A percentile compares a stretch with the other conserved stretches of the same genome.
Evolutionary conservation across 306 rosid genomes (phyloP).

Genomic region (Corylus americana): DNA sequence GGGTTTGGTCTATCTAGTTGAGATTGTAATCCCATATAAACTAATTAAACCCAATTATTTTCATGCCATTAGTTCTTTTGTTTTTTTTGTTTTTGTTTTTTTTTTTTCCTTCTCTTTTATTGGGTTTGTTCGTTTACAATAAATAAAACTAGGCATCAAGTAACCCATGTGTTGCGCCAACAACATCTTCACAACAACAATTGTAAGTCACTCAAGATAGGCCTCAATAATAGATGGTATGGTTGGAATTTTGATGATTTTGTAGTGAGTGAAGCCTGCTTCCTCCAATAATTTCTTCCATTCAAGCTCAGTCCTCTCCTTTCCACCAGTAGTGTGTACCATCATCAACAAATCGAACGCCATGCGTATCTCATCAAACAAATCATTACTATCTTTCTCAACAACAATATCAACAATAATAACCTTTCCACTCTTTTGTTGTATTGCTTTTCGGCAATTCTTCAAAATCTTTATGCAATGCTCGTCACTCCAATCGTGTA

Average conservation of each 20-base stretch:
- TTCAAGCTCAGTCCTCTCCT: constrained; percentile 55
- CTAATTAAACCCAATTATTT: too few relatives aligned
- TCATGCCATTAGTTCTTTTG: too few relatives aligned
- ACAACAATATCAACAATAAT: constrained; percentile 25
- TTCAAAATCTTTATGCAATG: not conserved
- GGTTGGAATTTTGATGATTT: constrained; percentile 53
- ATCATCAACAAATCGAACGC: constrained; percentile 57
- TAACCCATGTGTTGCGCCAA: too few relatives aligned
- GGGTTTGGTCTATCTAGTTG: too few relatives aligned
- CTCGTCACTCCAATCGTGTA: not conserved
- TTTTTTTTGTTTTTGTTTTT: too few relatives aligned
- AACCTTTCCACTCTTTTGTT: not conserved
- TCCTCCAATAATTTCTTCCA: constrained; percentile 51
- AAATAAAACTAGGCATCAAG: too few relatives aligned
- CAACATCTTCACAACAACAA: not conserved
- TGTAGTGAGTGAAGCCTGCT: constrained; percentile 57
- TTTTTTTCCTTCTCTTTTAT: too few relatives aligned
- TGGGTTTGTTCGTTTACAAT: too few relatives aligned
- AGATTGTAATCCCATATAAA: too few relatives aligned
- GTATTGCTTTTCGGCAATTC: not conserved
- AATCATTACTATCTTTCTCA: constrained; percentile 38
- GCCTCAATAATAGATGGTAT: constrained; percentile 40
- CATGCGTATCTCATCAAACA: constrained; percentile 41
- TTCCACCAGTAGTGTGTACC: constrained; percentile 7
- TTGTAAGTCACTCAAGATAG: constrained; percentile 10